Evolutionary conservation across 2,329 filamentous ascomycete species (phyloP), one percentile per base, ranked within the genome.

Genomic region (Alternaria ethzedia): DNA sequence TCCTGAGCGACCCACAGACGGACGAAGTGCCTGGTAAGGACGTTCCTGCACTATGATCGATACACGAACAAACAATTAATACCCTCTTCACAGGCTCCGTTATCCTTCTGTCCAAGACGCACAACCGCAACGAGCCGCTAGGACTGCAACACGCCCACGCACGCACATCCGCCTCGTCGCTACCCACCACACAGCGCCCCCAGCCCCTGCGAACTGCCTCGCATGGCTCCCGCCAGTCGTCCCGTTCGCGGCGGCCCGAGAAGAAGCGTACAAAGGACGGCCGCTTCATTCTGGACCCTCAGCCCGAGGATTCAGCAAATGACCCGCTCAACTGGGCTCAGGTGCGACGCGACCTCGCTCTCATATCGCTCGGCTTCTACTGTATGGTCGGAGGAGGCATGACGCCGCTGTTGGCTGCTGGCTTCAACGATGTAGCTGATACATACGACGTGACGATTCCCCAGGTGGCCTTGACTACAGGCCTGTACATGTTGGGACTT

Each of bases 301-400:
- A 98, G 77, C 95, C 95, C 0, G 94, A 97, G 63, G 94, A 97
- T 55, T 94, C 92, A 0, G 84, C 86, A 55, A 97, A 98, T 69
- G 95, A 98, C 73, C 95, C 95, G 1, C 82, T 98, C 60, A 98
- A 98, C 78, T 98, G 95, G 95, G 89, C 92, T 0, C 82, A 86
- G 7, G 93, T 92, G 89, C 88, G 93, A 44, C 86, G 95, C 78
- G 93, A 98, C 78, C 79, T 86, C 23, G 93, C 95, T 0, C 81
- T 98, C 65, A 72, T 97, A 0, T 95, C 91, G 0, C 84, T 98
- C 5, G 95, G 95, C 1, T 90, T 97, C 73, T 97, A 97, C 80
- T 97, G 94, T 79, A 91, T 97, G 89, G 81, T 97, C 17, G 95
- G 95, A 59, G 95, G 95, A 44, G 95, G 95, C 46, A 96, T 97